Conservation (phyloP, 805 yeast genomes). For the Wickerhamiella cacticola region DNA sequence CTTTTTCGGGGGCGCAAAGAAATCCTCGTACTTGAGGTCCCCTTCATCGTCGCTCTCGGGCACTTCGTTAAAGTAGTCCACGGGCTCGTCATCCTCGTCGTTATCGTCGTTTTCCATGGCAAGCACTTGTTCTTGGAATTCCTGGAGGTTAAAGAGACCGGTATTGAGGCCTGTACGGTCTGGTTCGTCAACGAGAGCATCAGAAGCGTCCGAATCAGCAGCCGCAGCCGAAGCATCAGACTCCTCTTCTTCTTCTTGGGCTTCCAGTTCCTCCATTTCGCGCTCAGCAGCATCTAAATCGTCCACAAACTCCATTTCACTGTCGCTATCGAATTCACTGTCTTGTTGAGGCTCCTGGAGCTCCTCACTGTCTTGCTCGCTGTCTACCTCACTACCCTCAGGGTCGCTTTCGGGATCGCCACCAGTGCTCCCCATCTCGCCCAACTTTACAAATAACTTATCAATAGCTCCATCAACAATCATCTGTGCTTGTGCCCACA, state of each 20-base stretch:
- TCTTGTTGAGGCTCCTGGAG: constrained; percentile 18
- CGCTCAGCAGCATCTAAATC: constrained; percentile 12
- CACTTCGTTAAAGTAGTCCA: constrained; percentile 34
- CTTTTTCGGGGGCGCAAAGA: constrained; percentile 30
- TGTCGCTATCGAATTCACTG: constrained; percentile 17
- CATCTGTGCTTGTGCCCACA: constrained; percentile 86
- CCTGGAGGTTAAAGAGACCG: constrained; percentile 72
- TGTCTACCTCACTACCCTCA: constrained; percentile 19
- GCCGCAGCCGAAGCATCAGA: constrained; percentile 22
- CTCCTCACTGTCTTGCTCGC: not conserved
- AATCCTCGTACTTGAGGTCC: constrained; percentile 31
- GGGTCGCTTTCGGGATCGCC: constrained; percentile 26
- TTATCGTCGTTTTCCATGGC: constrained; percentile 42
- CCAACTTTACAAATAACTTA: constrained; percentile 38
- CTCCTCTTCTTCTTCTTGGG: constrained; percentile 21
- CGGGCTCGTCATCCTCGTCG: constrained; percentile 37
- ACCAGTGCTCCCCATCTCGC: constrained; percentile 22
- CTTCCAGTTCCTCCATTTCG: constrained; percentile 20
- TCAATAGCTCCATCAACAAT: constrained; percentile 70
- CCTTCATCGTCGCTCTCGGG: constrained; percentile 35
- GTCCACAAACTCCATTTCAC: not conserved
- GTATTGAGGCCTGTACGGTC: constrained; percentile 47
- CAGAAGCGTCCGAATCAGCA: constrained; percentile 16
- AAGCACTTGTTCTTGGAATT: constrained; percentile 64
- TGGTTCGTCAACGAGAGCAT: constrained; percentile 21